Conservation (phyloP, 441 rosid genomes). For the Populus trichocarpa region DNA sequence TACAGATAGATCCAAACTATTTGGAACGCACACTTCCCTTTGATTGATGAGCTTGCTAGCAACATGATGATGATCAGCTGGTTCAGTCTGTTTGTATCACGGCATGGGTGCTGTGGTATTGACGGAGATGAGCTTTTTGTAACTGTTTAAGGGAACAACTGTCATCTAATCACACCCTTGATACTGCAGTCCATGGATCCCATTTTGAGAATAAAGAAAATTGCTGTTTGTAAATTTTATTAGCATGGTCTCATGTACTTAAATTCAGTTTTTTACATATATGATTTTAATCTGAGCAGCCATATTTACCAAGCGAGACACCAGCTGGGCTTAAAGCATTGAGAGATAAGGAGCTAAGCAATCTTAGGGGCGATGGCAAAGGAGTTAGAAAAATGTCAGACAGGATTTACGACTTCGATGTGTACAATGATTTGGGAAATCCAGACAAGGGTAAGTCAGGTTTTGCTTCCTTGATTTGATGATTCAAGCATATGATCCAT, state of each 20-base stretch:
- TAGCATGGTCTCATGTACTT: too few relatives aligned
- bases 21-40: not conserved
- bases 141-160: not conserved
- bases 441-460: slow-evolving; percentile 54
- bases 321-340: slow-evolving; percentile 61
- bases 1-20: not conserved
- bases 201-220: too few relatives aligned
- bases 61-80: not conserved
- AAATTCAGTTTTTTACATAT: too few relatives aligned
- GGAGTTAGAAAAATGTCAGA: slow-evolving; percentile 78
- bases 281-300: slow-evolving; percentile 40
- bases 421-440: slow-evolving; percentile 90
- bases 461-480: not conserved
- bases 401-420: slow-evolving; percentile 71
- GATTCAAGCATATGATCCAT: not conserved
- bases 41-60: not conserved
- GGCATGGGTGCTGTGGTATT: too few relatives aligned
- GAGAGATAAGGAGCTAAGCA: slow-evolving; percentile 67
- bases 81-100: too few relatives aligned
- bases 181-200: too few relatives aligned
- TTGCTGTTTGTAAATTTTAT: not conserved
- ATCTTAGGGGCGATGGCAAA: slow-evolving; percentile 63
- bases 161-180: not conserved
- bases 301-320: slow-evolving; percentile 76
- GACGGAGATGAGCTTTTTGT: not conserved